phyloP scores from a whole-genome alignment of 768 basidiomycete genomes.

The Tylopilus rubrobrunneus region DNA sequence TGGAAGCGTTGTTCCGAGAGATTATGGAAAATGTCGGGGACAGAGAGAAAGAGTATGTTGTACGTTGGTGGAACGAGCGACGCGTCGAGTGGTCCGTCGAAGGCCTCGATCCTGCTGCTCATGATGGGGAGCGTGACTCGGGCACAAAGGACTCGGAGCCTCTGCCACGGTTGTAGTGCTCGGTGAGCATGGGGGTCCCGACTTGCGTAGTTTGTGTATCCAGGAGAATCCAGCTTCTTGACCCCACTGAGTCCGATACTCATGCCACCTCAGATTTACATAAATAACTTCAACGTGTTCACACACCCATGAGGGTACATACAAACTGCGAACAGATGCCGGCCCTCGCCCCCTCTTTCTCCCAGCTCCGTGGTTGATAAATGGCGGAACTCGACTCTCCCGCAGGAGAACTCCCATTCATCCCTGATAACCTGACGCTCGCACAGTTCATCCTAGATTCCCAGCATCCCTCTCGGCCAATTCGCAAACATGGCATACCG shows the following conservation, averaged over 20 bases:
- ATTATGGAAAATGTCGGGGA: slow-evolving; percentile 64
- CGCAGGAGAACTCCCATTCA: slow-evolving; percentile 26
- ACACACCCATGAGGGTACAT: background rate
- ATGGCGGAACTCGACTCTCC: slow-evolving; percentile 32
- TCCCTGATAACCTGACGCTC: slow-evolving; percentile 38
- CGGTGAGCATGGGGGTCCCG: background rate
- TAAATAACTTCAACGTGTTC: background rate
- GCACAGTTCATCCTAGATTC: slow-evolving; percentile 36
- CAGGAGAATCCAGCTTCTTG: no score
- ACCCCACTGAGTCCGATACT: no score
- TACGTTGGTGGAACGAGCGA: slow-evolving; percentile 72
- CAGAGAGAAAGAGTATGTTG: slow-evolving; percentile 35
- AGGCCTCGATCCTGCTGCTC: background rate
- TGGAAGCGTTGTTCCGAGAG: slow-evolving; percentile 57
- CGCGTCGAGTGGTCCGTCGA: slow-evolving; percentile 19
- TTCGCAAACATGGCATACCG: slow-evolving; percentile 23
- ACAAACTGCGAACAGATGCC: background rate
- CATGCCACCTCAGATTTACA: background rate
- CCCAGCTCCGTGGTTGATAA: background rate
- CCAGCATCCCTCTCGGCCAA: slow-evolving; percentile 30
- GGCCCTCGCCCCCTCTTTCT: background rate
- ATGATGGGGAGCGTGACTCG: background rate
- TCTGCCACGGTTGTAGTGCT: slow-evolving; percentile 8
- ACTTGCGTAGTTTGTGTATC: no score
- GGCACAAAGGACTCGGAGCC: background rate